Base-by-base conservation (phyloP, 768 basidiomycete species). In the Pisolithus tinctorius region DNA sequence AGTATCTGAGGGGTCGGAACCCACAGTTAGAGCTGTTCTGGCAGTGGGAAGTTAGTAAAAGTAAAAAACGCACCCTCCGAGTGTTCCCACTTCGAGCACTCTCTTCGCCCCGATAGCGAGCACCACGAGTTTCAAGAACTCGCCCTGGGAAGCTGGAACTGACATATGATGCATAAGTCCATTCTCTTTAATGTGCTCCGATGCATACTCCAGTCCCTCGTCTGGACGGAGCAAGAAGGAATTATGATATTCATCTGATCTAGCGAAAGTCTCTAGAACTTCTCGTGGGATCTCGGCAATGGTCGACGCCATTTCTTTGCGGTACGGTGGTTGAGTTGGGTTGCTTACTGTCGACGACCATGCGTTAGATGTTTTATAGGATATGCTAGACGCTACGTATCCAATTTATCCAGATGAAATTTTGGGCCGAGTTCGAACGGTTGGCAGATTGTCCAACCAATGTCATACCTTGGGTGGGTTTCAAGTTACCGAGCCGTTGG, bases 81-180 rank as follows among this genome's bases (percentile, higher is more conserved):
- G 70, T 6, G 83, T 84, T 0, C 83, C 84, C 45, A 87, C 76
- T 58, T 85, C 83, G 41, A 87, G 63, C 16, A 84, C 71, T 50
- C 74, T 66, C 68, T 79, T 80, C 38, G 82, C 83, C 13, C 71
- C 64, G 31, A 80, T 72, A 3, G 78, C 74, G 40, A 67, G 66
- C 5, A 73, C 79, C 34, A 82, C 53, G 6, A 85, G 70, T 52
- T 76, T 70, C 52, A 85, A 57, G 54, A 82, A 72, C 60, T 82
- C 82, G 6, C 81, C 82, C 63, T 82, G 79, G 0, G 78, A 72
- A 9, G 72, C 61, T 47, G 72, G 74, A 37, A 81, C 79, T 2
- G 77, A 74, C 39, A 81, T 80, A 29, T 58, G 68, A n/a, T 77
- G 79, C 20, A 20, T 20, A 9, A 82, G 63, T 1, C 74, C 78